Evolutionary conservation across 2,329 filamentous ascomycete species (phyloP), one percentile per base, ranked within the genome.

Genomic region (Tolypocladium endophyticum): DNA sequence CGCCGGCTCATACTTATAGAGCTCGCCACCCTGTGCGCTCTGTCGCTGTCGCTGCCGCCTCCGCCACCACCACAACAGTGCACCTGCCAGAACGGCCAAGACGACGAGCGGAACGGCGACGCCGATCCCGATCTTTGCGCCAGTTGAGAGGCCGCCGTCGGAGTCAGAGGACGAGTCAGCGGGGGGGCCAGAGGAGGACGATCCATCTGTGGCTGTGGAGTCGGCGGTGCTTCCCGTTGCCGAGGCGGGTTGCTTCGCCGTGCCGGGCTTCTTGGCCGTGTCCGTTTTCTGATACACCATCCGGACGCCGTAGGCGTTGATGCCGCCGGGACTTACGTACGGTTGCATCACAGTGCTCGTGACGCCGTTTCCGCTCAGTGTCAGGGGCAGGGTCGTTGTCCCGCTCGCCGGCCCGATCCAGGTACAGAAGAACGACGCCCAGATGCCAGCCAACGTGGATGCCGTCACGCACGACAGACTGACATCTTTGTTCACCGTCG

Each of bases 261-360:
- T 59, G 20, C 59, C 56, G n/a, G 61, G 54, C 18, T 55, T 54
- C 4, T 47, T 56, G 18, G 60, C 65, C 25, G 58, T 63, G 43
- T 73, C 71, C 9, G 63, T 70, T n/a, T 61, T 47, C 45, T 73
- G 65, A 57, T 72, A 70, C 14, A 74, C 67, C 72, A 74, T 74
- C 9, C 69, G 66, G 14, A 74, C 56, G 39, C 72, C 72, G 52
- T 65, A 73, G 0, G 71, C 73, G 41, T 73, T 72, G 33, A 74
- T 62, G 2, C 69, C 71, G 1, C 61, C 67, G 0, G 61, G 65
- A 8, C 63, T 64, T 4, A 45, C 60, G 58, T 73, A 65, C 4
- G 59, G 66, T 3, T 61, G 59, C 5, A 55, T 59, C 2, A 52
- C 57, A 1, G 68, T 71, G 4, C 62, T 66, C 4, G 67, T 68